phyloP scores from a whole-genome alignment of 2,329 filamentous ascomycete species.

The Ophiocordyceps polyrhachis-furcata region DNA sequence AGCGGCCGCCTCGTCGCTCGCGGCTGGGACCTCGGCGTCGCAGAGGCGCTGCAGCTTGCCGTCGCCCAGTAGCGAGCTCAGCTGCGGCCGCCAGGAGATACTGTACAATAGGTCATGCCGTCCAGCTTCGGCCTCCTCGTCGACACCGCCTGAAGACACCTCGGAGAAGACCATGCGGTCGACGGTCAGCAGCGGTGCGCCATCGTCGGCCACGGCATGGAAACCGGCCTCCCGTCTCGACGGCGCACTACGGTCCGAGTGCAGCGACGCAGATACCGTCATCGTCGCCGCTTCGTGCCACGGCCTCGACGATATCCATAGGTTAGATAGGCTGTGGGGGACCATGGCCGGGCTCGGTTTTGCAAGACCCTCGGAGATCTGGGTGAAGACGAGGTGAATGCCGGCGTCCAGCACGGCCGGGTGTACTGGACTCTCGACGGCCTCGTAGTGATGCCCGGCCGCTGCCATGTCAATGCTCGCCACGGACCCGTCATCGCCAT shows the following conservation, averaged over 20 bases:
- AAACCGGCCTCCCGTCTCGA: background rate
- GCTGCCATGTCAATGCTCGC: slow-evolving; percentile 1
- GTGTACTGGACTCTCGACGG: background rate
- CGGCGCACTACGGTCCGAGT: background rate
- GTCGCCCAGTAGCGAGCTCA: background rate
- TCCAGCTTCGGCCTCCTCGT: background rate
- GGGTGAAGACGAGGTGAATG: background rate
- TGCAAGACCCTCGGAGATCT: background rate
- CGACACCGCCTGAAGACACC: background rate
- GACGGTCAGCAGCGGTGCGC: background rate
- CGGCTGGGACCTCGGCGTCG: background rate
- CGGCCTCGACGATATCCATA: background rate
- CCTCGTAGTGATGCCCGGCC: background rate
- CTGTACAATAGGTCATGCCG: background rate
- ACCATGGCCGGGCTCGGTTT: background rate
- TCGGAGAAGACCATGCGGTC: background rate
- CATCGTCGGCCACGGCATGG: background rate
- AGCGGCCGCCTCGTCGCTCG: background rate
- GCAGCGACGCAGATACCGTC: background rate
- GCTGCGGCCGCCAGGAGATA: background rate
- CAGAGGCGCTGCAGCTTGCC: background rate
- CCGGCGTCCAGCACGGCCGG: background rate
- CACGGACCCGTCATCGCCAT: background rate
- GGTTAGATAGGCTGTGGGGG: background rate
- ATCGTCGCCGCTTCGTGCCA: background rate